phyloP scores from a whole-genome alignment of 192 early-diverging fungal genomes.

The Rhizoclosmatium sp. region DNA sequence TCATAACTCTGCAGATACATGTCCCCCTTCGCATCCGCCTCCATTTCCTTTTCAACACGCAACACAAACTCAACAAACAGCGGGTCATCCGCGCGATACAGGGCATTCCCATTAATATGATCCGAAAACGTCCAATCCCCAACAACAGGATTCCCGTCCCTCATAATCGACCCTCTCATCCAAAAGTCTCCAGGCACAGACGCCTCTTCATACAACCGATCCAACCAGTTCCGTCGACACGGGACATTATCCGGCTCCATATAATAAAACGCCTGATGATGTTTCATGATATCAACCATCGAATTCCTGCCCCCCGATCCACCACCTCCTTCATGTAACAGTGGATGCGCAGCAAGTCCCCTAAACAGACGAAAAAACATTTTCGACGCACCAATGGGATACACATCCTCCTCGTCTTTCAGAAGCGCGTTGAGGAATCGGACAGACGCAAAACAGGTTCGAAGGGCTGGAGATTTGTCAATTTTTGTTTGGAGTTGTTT shows the following conservation, averaged over 20 bases:
- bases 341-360: not conserved
- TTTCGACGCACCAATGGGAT: conserved; percentile 33
- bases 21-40: not conserved
- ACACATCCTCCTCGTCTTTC: conserved; percentile 34
- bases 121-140: conserved; percentile 39
- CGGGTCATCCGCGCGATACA: conserved; percentile 41
- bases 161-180: conserved; percentile 48
- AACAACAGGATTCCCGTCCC: conserved; percentile 22
- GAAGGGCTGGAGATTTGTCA: not conserved
- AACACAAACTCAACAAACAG: conserved; percentile 29
- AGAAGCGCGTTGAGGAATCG: conserved; percentile 44
- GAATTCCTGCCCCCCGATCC: not conserved
- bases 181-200: conserved; percentile 43
- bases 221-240: conserved; percentile 42
- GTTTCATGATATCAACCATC: not conserved
- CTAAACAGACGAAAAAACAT: conserved; percentile 48
- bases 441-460: conserved; percentile 36
- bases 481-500: not conserved
- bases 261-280: conserved; percentile 43
- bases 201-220: conserved; percentile 42
- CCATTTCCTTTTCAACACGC: conserved; percentile 25
- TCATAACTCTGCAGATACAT: conserved; percentile 42
- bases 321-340: not conserved
- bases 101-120: conserved; percentile 49
- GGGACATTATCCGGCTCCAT: conserved; percentile 50